Percentiles rank a stretch among this genome's conserved stretches.
Evolutionary conservation across 441 rosid genomes (phyloP).

Genomic region (Euphorbia schlechtendalii): DNA sequence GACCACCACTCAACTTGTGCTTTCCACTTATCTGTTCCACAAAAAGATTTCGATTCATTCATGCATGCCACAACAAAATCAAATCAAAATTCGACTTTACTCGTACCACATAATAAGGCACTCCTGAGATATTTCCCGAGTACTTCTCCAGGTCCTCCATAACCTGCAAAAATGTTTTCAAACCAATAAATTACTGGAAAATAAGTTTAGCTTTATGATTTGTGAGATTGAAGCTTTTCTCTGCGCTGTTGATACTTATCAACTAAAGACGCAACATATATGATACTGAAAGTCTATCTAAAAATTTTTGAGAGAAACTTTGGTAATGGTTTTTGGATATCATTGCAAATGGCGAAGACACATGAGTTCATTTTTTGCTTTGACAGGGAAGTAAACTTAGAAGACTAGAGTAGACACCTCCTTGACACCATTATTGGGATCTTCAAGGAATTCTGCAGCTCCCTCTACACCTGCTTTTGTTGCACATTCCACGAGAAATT

Average conservation of each 20-base stretch:
- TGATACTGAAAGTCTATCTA: no score
- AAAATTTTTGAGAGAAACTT: no score
- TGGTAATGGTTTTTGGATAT: no score
- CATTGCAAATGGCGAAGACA: not conserved
- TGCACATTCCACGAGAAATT: slow-evolving; percentile 74
- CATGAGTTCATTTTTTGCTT: no score
- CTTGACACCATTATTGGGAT: slow-evolving; percentile 56
- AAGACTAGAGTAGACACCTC: slow-evolving; percentile 46
- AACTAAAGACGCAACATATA: not conserved
- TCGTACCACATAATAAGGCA: slow-evolving; percentile 71
- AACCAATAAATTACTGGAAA: not conserved
- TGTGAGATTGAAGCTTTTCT: not conserved
- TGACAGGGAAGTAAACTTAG: not conserved
- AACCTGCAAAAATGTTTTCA: slow-evolving; percentile 36
- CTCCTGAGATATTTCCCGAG: slow-evolving; percentile 55
- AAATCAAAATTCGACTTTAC: not conserved
- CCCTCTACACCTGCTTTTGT: slow-evolving; percentile 67
- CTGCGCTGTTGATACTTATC: not conserved
- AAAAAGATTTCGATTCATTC: not conserved
- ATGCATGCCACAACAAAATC: not conserved
- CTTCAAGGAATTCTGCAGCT: slow-evolving; percentile 66
- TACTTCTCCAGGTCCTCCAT: slow-evolving; percentile 56
- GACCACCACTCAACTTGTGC: slow-evolving; percentile 65
- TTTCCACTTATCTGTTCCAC: slow-evolving; percentile 69
- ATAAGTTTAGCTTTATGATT: not conserved